phyloP scores from a whole-genome alignment of 345 rosid species.

The Draba incana region DNA sequence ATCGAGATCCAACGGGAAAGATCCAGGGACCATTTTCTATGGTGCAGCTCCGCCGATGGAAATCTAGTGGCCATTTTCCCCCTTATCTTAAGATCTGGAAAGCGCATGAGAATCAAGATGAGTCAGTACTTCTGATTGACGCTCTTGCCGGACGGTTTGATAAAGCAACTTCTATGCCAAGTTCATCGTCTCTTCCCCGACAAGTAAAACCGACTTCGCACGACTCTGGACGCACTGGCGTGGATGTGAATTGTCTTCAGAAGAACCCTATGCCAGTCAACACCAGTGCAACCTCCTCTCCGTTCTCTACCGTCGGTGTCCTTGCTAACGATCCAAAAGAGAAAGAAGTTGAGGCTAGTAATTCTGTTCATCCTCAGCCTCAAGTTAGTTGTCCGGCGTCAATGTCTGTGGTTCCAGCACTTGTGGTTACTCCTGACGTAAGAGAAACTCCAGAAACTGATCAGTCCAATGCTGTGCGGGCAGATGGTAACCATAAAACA shows the following conservation, averaged over 20 bases:
- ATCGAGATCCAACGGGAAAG: conserved; percentile 80
- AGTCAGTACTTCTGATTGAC: conserved; percentile 74
- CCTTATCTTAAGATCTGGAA: conserved; percentile 74
- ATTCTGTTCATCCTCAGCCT: conserved; percentile 43
- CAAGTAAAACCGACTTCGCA: conserved; percentile 23
- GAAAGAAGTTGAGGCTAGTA: conserved; percentile 41
- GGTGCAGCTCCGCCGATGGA: conserved; percentile 79
- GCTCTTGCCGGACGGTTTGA: conserved; percentile 56
- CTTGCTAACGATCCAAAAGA: conserved; percentile 44
- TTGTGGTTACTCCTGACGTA: conserved; percentile 38
- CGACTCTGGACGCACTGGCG: conserved; percentile 29
- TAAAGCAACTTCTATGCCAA: conserved; percentile 41
- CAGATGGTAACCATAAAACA: conserved; percentile 47
- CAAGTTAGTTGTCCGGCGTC: conserved; percentile 46
- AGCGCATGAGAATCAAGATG: conserved; percentile 57
- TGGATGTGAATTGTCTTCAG: conserved; percentile 44
- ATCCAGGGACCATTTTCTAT: conserved; percentile 87
- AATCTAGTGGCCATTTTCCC: conserved; percentile 71
- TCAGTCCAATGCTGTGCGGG: conserved; percentile 43
- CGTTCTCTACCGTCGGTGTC: conserved; percentile 44
- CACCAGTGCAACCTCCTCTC: conserved; percentile 44
- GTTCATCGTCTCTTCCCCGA: conserved; percentile 34
- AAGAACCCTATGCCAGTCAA: conserved; percentile 38
- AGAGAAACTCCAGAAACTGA: conserved; percentile 44
- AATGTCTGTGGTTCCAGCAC: conserved; percentile 42